Evolutionary conservation across 306 rosid genomes (phyloP).

Genomic region (Cucurbita maxima): DNA sequence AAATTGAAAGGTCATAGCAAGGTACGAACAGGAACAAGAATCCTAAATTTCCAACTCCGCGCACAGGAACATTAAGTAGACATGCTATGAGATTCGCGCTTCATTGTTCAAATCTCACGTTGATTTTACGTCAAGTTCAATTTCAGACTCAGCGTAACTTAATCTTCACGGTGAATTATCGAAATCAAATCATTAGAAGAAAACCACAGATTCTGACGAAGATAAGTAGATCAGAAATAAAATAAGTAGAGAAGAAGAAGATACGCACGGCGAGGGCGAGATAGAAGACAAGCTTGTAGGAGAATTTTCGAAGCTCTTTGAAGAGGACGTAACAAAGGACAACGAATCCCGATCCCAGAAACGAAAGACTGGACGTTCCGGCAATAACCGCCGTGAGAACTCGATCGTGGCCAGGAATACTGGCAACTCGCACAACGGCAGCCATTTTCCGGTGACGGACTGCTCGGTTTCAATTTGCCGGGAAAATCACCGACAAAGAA

Average conservation of each 20-base stretch:
- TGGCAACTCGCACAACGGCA: constrained; percentile 22
- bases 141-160: not conserved
- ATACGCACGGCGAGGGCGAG: constrained; percentile 74
- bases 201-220: not conserved
- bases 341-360: constrained; percentile 76
- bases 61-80: not conserved
- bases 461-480: not conserved
- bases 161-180: not conserved
- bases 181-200: not conserved
- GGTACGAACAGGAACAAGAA: not conserved
- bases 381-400: constrained; percentile 43
- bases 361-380: constrained; percentile 79
- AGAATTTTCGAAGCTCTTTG: constrained; percentile 98
- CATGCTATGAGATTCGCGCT: not conserved
- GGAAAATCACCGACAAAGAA: not conserved
- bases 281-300: constrained; percentile 96
- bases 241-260: not conserved
- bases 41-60: not conserved
- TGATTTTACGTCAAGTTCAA: not conserved
- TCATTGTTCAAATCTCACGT: not conserved
- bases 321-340: constrained; percentile 93
- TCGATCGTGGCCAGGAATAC: constrained; percentile 41
- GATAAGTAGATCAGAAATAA: constrained; percentile 12
- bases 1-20: not conserved
- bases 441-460: constrained; percentile 23